Evolutionary conservation across 768 basidiomycete species (phyloP).

Genomic region (Amanita muscaria): DNA sequence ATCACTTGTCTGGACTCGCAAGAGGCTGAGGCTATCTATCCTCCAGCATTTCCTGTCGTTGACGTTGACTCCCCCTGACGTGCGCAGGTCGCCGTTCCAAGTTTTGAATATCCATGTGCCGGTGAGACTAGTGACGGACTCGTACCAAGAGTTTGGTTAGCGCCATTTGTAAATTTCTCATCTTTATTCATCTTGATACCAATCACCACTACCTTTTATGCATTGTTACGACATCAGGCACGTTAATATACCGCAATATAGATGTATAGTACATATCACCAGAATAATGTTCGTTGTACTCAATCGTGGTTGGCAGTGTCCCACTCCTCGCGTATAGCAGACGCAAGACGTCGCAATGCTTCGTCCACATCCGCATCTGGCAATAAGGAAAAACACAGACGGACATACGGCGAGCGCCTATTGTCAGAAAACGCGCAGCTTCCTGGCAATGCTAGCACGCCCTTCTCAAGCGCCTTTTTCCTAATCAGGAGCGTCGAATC

Average conservation of each 20-base stretch:
- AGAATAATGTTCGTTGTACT: background rate
- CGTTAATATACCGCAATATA: too few species aligned
- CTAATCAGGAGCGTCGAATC: constrained; percentile 65
- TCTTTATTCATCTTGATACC: too few species aligned
- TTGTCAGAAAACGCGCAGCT: constrained; percentile 64
- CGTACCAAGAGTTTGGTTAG: constrained; percentile 24
- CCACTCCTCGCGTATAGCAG: constrained; percentile 8
- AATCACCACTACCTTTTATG: too few species aligned
- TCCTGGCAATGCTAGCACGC: constrained; percentile 83
- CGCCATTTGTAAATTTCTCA: background rate
- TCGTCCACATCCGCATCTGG: constrained; percentile 59
- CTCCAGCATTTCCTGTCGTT: constrained; percentile 51
- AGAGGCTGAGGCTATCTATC: background rate
- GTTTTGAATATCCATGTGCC: constrained; percentile 37
- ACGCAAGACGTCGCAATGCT: constrained; percentile 49
- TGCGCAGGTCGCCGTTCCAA: constrained; percentile 27
- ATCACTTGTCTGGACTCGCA: constrained; percentile 2
- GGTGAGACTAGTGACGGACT: constrained; percentile 52
- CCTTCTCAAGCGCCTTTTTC: constrained; percentile 58
- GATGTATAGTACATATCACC: too few species aligned
- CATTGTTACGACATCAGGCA: too few species aligned
- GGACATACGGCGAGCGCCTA: constrained; percentile 58
- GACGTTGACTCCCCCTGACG: constrained; percentile 31
- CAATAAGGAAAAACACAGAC: constrained; percentile 68
- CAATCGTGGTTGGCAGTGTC: too few species aligned